phyloP scores from a whole-genome alignment of 73 alveolate genomes.

The Paramecium tetraurelia region DNA sequence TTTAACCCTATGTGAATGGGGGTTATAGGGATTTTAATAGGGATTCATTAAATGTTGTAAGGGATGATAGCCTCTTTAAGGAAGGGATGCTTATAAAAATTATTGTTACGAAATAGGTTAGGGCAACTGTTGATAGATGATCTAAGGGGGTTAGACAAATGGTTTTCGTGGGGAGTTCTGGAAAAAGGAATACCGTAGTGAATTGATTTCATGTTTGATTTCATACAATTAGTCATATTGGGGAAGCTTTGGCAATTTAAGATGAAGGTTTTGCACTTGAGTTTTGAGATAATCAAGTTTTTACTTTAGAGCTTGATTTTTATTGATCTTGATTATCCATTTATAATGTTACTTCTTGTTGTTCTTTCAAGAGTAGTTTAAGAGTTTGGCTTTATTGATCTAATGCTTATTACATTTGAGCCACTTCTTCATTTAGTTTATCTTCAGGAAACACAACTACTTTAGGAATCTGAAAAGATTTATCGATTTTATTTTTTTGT shows the following conservation, averaged over 20 bases:
- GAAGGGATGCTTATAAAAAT: neutral
- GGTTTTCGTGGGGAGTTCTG: neutral
- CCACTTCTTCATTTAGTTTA: neutral
- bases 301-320: neutral
- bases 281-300: neutral
- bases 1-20: conserved; percentile 63
- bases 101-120: neutral
- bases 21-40: conserved; percentile 75
- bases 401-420: neutral
- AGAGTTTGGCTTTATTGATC: neutral
- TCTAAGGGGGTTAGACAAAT: neutral
- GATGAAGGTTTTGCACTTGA: neutral
- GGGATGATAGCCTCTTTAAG: neutral
- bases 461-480: neutral
- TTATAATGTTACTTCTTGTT: neutral
- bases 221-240: neutral
- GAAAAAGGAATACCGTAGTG: neutral
- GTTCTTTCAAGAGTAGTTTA: neutral
- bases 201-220: neutral
- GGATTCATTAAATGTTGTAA: conserved; percentile 7
- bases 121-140: neutral
- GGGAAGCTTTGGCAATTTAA: neutral
- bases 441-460: neutral
- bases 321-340: neutral
- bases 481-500: neutral